Percentiles rank a stretch among this genome's conserved stretches.
These are phyloP conservation scores for Asterophora lycoperdoides DNA, from an alignment of 768 basidiomycete species.

Conservation along the genomic window DNA sequence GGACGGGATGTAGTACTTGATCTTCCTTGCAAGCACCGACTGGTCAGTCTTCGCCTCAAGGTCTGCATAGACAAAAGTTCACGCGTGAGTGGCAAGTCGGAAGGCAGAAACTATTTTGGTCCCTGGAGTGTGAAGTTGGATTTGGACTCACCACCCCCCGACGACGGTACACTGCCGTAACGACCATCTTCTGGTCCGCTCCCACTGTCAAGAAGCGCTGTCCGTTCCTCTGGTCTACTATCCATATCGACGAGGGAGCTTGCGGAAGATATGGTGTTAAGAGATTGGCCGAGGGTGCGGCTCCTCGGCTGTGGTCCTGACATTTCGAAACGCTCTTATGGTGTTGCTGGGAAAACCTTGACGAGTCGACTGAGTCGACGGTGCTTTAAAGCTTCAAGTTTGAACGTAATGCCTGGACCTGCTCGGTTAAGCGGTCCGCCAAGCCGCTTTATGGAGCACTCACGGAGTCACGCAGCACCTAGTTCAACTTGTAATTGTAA, in stretches of 20 bases:
- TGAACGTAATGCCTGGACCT: no score
- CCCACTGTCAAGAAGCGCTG: constrained; percentile 28
- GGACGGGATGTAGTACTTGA: constrained; percentile 76
- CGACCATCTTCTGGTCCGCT: constrained; percentile 19
- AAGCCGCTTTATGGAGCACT: no score
- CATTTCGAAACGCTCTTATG: neutral
- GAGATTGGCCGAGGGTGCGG: constrained; percentile 4
- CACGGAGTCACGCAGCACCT: no score
- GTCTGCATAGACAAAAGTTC: neutral
- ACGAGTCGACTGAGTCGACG: no score
- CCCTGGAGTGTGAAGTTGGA: neutral
- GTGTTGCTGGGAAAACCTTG: neutral
- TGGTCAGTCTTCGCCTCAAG: constrained; percentile 16
- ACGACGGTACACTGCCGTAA: constrained; percentile 25
- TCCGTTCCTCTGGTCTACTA: constrained; percentile 25
- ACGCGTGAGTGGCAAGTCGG: neutral
- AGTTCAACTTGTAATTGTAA: no score
- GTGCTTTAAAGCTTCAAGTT: no score
- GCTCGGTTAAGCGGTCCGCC: no score
- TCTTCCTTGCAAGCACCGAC: constrained; percentile 39
- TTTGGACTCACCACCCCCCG: constrained; percentile 19
- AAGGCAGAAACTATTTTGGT: neutral
- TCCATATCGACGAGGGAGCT: constrained; percentile 20
- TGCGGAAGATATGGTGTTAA: constrained; percentile 10
- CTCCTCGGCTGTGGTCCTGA: neutral